Evolutionary conservation across 495 filamentous ascomycete genomes (phyloP).

Genomic region (Patellaria atrata): DNA sequence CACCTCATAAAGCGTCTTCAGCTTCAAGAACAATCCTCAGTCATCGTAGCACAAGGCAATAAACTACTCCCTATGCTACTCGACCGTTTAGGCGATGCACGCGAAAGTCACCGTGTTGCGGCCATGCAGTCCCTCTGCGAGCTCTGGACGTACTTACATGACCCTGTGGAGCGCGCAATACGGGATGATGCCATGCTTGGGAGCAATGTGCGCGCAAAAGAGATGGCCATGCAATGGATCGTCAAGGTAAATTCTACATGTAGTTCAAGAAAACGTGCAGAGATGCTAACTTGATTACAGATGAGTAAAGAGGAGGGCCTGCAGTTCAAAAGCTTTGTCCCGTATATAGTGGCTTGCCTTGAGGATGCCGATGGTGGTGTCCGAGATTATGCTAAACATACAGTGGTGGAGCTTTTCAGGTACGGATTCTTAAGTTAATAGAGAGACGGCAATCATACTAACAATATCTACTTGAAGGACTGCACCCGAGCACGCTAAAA

Average conservation of each 20-base stretch:
- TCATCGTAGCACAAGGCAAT: slow-evolving; percentile 48
- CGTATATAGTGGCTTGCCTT: slow-evolving; percentile 64
- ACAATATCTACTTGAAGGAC: slow-evolving; percentile 34
- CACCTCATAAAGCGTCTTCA: slow-evolving; percentile 72
- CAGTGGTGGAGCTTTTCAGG: slow-evolving; percentile 75
- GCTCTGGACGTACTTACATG: slow-evolving; percentile 47
- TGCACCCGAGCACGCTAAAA: slow-evolving; percentile 70
- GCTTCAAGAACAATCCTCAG: slow-evolving; percentile 60
- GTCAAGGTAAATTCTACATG: slow-evolving; percentile 29
- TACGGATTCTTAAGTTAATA: too few species aligned
- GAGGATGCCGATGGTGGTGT: slow-evolving; percentile 83
- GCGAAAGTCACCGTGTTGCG: slow-evolving; percentile 60
- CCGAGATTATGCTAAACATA: slow-evolving; percentile 64
- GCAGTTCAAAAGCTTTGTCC: slow-evolving; percentile 69
- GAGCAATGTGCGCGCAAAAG: slow-evolving; percentile 69
- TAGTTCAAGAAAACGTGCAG: background rate
- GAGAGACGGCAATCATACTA: too few species aligned
- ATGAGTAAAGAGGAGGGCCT: slow-evolving; percentile 65
- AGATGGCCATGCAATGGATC: slow-evolving; percentile 72
- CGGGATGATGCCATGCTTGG: slow-evolving; percentile 63
- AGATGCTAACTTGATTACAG: slow-evolving; percentile 26
- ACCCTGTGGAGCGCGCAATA: slow-evolving; percentile 66
- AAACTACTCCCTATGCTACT: slow-evolving; percentile 56
- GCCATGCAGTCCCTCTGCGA: slow-evolving; percentile 62
- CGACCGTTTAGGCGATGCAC: slow-evolving; percentile 78